Base-by-base conservation (phyloP, 164 flowering plant genomes). In the Malania oleifera region DNA sequence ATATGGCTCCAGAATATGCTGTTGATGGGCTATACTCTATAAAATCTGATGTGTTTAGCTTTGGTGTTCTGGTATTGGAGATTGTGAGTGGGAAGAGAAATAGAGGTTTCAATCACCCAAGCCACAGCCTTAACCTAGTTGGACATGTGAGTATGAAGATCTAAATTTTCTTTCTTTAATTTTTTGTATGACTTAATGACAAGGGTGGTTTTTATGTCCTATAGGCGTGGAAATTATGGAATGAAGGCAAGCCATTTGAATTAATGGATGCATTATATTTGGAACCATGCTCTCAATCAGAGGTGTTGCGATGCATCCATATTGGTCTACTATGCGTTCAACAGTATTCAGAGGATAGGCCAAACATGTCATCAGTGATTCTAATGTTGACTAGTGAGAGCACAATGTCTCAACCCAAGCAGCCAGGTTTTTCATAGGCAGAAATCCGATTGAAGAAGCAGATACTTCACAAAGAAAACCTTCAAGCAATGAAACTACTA, bases 41-140 rank as follows among this genome's bases (percentile, higher is more conserved):
- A 8, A 80, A 82, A 39, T 82, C 82, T 0, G 84, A 82, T 63
- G 82, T 79, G 8, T 79, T 73, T 25, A 77, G 87, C 67, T 78
- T 73, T n/a, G 82, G 82, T 0, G 80, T 78, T 4, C 10, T 78
- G 14, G 52, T 75, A 1, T 34, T 78, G 35, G 80, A 78, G 60
- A 75, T 73, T 5, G 34, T 75, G 0, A 75, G 71, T 40, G 77
- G 80, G 12, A 60, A 54, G 66, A 69, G 45, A 24, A 75, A 68
- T 39, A 61, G 62, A 34, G 62, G 69, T 15, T 76, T 76, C 53
- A 47, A 15, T 48, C 69, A 73, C 52, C 54, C 55, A 12, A 66
- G 63, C 1, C 61, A 61, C 14, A 23, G 66, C n/a, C 68, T 54
- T 5, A 73, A 67, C 49, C 71, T 73, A 34, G 19, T 73, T 7